Percentiles rank a stretch among this genome's conserved stretches.
Evolutionary conservation across 768 basidiomycete genomes (phyloP).

Genomic region (Hericium alpestre): DNA sequence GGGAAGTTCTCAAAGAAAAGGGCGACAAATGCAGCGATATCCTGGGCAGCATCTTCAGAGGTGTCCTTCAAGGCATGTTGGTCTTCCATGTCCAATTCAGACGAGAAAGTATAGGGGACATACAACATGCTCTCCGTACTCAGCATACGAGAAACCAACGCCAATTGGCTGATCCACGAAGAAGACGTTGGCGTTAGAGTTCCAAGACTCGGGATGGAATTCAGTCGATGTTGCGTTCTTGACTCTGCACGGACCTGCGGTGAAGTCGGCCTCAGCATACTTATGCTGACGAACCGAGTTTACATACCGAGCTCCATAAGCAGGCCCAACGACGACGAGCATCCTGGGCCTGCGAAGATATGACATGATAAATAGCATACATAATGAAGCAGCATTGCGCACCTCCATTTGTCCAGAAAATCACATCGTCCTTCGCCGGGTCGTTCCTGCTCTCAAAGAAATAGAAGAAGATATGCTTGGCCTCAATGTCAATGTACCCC

Average conservation of each 20-base stretch:
- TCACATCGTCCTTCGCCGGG: constrained; percentile 22
- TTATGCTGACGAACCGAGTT: constrained; percentile 33
- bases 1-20: constrained; percentile 70
- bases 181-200: constrained; percentile 49
- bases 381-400: constrained; percentile 11
- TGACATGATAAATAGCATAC: background rate
- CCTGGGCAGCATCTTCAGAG: constrained; percentile 57
- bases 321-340: constrained; percentile 22
- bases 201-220: constrained; percentile 57
- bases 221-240: constrained; percentile 33
- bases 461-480: constrained; percentile 61
- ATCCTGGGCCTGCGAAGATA: constrained; percentile 14
- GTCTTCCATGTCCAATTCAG: background rate
- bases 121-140: constrained; percentile 51
- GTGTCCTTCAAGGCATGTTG: constrained; percentile 30
- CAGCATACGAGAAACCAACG: constrained; percentile 33
- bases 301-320: constrained; percentile 38
- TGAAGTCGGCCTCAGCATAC: background rate
- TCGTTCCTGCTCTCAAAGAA: constrained; percentile 36
- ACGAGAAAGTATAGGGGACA: constrained; percentile 6
- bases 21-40: constrained; percentile 59
- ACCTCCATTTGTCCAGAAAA: constrained; percentile 29
- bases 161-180: constrained; percentile 33
- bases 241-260: constrained; percentile 60
- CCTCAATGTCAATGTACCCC: constrained; percentile 58